These are phyloP conservation scores for Ceratocystis variospora DNA, from an alignment of 2,329 filamentous ascomycete species.

Conservation along the genomic window DNA sequence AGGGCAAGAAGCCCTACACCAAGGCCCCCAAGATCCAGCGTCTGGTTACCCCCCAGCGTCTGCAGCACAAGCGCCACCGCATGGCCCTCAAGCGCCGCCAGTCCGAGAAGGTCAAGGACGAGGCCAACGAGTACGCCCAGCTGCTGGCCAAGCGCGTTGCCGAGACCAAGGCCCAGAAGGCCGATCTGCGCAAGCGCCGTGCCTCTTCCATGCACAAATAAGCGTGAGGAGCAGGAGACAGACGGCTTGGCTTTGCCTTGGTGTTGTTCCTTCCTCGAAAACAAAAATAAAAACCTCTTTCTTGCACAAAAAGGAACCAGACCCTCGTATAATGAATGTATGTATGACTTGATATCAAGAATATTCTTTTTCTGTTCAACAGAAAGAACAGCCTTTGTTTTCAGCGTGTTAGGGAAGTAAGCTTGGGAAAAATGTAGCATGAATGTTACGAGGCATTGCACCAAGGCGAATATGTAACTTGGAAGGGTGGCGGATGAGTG, in stretches of 20 bases:
- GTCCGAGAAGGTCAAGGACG: slow-evolving; percentile 94
- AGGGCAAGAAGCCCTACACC: slow-evolving; percentile 97
- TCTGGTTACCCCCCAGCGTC: slow-evolving; percentile 96
- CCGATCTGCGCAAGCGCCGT: slow-evolving; percentile 89
- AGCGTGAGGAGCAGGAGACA: slow-evolving; percentile 27
- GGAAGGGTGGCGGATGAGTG: no score
- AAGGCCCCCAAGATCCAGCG: slow-evolving; percentile 99
- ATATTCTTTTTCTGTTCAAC: background rate
- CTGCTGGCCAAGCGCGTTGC: slow-evolving; percentile 92
- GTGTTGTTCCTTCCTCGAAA: slow-evolving; percentile 3
- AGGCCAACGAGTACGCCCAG: slow-evolving; percentile 95
- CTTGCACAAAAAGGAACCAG: background rate
- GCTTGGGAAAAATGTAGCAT: background rate
- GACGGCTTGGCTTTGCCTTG: background rate
- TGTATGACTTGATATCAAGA: background rate
- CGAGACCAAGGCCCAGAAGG: slow-evolving; percentile 90
- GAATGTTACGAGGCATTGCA: no score
- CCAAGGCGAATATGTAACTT: no score
- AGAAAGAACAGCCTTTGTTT: no score
- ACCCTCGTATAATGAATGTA: background rate
- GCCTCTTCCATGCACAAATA: slow-evolving; percentile 92
- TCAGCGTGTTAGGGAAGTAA: background rate
- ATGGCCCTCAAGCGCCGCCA: slow-evolving; percentile 97
- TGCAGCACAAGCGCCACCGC: slow-evolving; percentile 99
- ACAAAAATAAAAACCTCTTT: slow-evolving; percentile 14